phyloP scores from a whole-genome alignment of 345 rosid species.

The Lepidium sativum region DNA sequence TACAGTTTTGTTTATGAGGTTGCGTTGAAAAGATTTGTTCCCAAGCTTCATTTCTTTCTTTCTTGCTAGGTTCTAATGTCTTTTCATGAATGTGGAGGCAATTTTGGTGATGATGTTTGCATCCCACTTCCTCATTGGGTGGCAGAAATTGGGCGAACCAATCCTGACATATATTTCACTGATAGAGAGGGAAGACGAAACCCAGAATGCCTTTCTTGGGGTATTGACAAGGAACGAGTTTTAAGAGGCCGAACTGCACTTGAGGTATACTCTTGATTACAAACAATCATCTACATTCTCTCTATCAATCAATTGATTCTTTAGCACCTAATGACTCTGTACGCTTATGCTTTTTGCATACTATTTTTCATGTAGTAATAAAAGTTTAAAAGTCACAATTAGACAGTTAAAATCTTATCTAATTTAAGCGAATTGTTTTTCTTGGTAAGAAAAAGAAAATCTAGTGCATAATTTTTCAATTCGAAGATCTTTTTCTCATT shows the following conservation, averaged over 20 bases:
- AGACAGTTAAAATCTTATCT: background rate
- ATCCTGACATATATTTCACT: constrained; percentile 91
- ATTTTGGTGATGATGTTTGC: constrained; percentile 96
- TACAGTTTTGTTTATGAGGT: background rate
- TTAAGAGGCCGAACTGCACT: constrained; percentile 89
- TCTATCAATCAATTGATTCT: background rate
- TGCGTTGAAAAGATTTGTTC: background rate
- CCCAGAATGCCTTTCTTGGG: constrained; percentile 98
- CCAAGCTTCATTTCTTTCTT: background rate
- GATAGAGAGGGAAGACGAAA: constrained; percentile 96
- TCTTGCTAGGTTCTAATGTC: constrained; percentile 82
- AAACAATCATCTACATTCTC: background rate
- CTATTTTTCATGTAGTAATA: background rate
- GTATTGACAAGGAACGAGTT: constrained; percentile 86
- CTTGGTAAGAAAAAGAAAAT: background rate
- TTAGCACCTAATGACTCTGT: background rate
- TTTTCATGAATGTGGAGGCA: constrained; percentile 98
- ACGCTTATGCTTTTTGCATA: background rate
- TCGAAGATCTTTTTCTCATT: background rate
- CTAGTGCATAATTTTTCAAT: background rate
- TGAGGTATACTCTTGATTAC: constrained; percentile 50
- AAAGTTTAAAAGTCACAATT: background rate
- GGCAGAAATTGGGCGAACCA: constrained; percentile 83
- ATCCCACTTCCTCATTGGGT: constrained; percentile 98
- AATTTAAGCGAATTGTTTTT: background rate